phyloP scores from a whole-genome alignment of 2,329 filamentous ascomycete species.

The Colletotrichum agaves region DNA sequence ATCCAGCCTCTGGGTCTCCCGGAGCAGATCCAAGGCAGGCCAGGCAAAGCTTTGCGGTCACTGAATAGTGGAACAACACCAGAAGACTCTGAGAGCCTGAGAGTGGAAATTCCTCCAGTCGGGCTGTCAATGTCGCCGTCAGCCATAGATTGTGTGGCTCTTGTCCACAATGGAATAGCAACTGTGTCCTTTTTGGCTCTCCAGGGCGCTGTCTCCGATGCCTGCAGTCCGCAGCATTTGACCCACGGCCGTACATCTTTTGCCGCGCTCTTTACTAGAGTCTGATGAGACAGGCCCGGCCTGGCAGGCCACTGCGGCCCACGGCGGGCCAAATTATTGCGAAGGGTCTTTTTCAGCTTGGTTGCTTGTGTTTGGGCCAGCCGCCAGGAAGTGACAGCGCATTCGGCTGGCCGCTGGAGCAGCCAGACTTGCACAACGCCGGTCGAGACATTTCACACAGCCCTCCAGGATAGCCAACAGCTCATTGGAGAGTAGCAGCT shows the following conservation, averaged over 20 bases:
- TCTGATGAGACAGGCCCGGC: constrained; percentile 27
- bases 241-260: constrained; percentile 19
- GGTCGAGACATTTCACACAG: background rate
- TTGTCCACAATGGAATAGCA: constrained; percentile 9
- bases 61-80: background rate
- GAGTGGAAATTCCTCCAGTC: no score
- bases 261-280: constrained; percentile 21
- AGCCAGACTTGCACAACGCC: background rate
- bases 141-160: background rate
- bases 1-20: constrained; percentile 18
- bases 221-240: background rate
- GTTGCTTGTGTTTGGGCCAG: constrained; percentile 8
- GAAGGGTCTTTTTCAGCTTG: background rate
- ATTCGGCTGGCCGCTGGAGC: background rate
- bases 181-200: constrained; percentile 29
- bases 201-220: constrained; percentile 3
- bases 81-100: background rate
- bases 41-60: background rate
- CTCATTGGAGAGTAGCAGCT: background rate
- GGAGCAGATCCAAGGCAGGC: constrained; percentile 13
- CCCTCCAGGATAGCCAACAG: background rate
- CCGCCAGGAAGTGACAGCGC: constrained; percentile 7
- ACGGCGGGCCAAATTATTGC: constrained; percentile 12
- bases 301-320: constrained; percentile 24
- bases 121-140: background rate